Conservation (phyloP, 805 yeast genomes). For the Saccharomycopsis oosterbeekiorum region DNA sequence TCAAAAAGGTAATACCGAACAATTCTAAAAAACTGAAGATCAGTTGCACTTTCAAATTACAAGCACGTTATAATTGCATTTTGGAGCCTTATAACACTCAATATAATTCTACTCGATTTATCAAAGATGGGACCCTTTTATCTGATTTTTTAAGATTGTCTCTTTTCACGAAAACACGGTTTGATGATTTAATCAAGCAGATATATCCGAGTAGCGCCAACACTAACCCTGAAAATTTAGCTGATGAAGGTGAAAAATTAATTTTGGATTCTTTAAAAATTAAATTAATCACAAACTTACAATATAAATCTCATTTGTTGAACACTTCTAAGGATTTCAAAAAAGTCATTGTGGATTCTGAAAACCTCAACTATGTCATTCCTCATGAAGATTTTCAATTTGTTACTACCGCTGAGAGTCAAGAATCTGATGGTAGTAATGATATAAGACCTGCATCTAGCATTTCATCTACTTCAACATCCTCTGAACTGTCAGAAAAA, state of each 20-base stretch:
- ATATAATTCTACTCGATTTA: conserved; percentile 8
- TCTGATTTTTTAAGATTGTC: conserved; percentile 7
- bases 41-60: conserved; percentile 6
- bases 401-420: background rate
- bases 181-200: conserved; percentile 9
- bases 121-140: conserved; percentile 12
- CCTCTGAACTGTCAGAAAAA: background rate
- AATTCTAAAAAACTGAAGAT: background rate
- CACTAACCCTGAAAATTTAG: background rate
- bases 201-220: conserved; percentile 5
- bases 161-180: conserved; percentile 6
- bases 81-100: conserved; percentile 16
- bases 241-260: conserved; percentile 12
- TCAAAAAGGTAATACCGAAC: conserved; percentile 6
- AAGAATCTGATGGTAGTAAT: conserved; percentile 1
- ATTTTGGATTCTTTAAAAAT: conserved; percentile 7
- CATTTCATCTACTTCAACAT: background rate
- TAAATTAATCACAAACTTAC: conserved; percentile 9
- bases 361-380: conserved; percentile 6
- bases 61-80: conserved; percentile 7
- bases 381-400: conserved; percentile 12
- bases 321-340: conserved; percentile 8
- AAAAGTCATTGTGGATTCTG: conserved; percentile 3
- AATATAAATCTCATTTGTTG: conserved; percentile 13
- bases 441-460: background rate